Percentiles rank a stretch among this genome's conserved stretches.
Evolutionary conservation across 2,329 filamentous ascomycete genomes (phyloP).

Genomic region (Tolypocladium inflatum): DNA sequence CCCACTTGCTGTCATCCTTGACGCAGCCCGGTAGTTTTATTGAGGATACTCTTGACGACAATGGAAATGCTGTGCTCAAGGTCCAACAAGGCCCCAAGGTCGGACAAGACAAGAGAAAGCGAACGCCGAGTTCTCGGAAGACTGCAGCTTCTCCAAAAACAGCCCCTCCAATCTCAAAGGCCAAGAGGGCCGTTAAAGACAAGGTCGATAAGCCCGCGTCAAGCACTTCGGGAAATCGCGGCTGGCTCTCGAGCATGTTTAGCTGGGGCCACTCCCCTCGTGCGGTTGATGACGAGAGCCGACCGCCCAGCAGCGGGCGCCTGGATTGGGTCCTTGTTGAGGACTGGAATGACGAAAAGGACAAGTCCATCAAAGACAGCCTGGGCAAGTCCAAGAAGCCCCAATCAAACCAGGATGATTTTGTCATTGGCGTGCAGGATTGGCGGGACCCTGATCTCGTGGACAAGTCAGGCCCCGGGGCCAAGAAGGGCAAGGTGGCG

Average conservation of each 20-base stretch:
- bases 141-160: constrained; percentile 9
- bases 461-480: constrained; percentile 13
- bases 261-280: constrained; percentile 20
- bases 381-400: constrained; percentile 15
- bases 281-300: constrained; percentile 39
- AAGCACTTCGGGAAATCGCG: constrained; percentile 9
- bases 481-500: constrained; percentile 3
- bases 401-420: constrained; percentile 32
- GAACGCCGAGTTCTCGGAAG: constrained; percentile 18
- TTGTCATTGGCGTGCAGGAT: constrained; percentile 77
- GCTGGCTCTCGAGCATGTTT: constrained; percentile 38
- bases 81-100: constrained; percentile 38
- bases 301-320: constrained; percentile 63
- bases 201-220: constrained; percentile 10
- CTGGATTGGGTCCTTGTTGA: constrained; percentile 64
- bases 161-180: constrained; percentile 10
- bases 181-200: constrained; percentile 15
- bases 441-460: constrained; percentile 66
- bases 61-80: constrained; percentile 46
- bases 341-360: constrained; percentile 52
- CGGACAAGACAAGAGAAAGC: constrained; percentile 23
- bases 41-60: constrained; percentile 49
- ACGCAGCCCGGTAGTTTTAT: constrained; percentile 61
- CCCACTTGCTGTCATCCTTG: constrained; percentile 81
- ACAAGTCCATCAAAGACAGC: constrained; percentile 31